phyloP scores from a whole-genome alignment of 306 rosid species.

The Pueraria montana region DNA sequence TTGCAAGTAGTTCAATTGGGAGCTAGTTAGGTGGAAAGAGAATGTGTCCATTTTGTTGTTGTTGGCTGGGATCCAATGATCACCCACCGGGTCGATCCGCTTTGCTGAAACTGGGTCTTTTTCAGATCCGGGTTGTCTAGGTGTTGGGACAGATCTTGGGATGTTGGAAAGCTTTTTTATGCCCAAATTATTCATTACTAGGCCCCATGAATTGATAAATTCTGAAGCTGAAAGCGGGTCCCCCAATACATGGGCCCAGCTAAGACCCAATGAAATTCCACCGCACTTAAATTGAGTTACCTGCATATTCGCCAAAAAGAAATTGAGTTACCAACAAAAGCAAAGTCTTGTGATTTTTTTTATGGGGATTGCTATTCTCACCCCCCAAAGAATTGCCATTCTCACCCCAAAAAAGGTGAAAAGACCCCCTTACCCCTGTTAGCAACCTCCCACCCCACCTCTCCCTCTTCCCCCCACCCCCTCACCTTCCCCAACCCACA shows the following conservation, averaged over 20 bases:
- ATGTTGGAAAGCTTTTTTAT: conserved; percentile 32
- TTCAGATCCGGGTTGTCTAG: background rate
- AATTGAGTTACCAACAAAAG: background rate
- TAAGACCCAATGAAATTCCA: conserved; percentile 79
- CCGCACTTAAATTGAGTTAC: conserved; percentile 73
- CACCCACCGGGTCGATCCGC: conserved; percentile 76
- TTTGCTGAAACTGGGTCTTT: conserved; percentile 57
- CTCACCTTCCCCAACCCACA: too few relatives aligned
- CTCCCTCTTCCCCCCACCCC: too few relatives aligned
- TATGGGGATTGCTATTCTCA: too few relatives aligned
- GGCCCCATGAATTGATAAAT: conserved; percentile 60
- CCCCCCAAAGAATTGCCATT: too few relatives aligned
- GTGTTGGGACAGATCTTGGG: conserved; percentile 35
- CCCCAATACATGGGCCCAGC: conserved; percentile 88
- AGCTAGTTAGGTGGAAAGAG: conserved; percentile 62
- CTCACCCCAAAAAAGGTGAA: too few relatives aligned
- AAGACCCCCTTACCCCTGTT: too few relatives aligned
- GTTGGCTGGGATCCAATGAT: conserved; percentile 75
- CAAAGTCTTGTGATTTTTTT: background rate
- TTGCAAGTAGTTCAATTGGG: conserved; percentile 60
- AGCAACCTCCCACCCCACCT: too few relatives aligned
- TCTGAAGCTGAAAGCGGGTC: conserved; percentile 67
- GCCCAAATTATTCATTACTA: conserved; percentile 24
- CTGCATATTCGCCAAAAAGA: conserved; percentile 45
- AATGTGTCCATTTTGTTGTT: conserved; percentile 73